Base-by-base conservation (phyloP, 225 moss, liverwort and hornwort genomes). In the Asterella californica region DNA sequence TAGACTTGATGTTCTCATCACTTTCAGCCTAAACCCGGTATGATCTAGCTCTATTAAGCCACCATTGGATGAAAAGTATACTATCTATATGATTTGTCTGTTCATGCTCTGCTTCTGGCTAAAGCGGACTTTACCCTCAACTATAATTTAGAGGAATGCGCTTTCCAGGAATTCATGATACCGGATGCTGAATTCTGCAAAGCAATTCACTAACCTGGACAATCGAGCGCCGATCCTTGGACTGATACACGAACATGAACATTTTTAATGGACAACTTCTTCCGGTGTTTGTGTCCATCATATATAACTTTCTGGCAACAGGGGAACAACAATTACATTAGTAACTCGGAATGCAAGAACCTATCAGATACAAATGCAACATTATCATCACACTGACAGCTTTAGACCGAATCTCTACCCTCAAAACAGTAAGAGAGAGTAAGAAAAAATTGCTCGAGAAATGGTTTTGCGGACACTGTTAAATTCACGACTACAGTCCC, bases 201-300 rank as follows among this genome's bases (percentile, higher is more conserved):
- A 72, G 7, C 45, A 47, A 1, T 72, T 72, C 72, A 50, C 59
- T n/a, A 8, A 99, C 97, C 94, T 89, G 93, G 83, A 84, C 92
- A 92, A 82, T 93, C 97, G 55, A 99, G 81, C 59, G 93, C 89
- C 74, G 95, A 99, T 59, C 97, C 97, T 83, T 95, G 90, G 75
- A 94, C 93, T 75, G 89, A 83, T n/a, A 99, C 70, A 77, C 93
- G 92, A 55, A 93, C 76, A 79, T 92, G 93, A 52, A 93, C 85
- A 46, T 91, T 82, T 66, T 80, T 97, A 19, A 86, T 52, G 29
- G 48, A 73, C 83, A 91, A 72, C 72, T 78, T 67, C 79, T 38
- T 76, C 70, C 73, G 82, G 67, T 84, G 79, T 76, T 93, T 94
- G 38, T 86, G 85, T 69, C 84, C 82, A 72, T 84, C 72, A 62